Base-by-base conservation (phyloP, 208 protist species). In the Strigomonas culicis region DNA sequence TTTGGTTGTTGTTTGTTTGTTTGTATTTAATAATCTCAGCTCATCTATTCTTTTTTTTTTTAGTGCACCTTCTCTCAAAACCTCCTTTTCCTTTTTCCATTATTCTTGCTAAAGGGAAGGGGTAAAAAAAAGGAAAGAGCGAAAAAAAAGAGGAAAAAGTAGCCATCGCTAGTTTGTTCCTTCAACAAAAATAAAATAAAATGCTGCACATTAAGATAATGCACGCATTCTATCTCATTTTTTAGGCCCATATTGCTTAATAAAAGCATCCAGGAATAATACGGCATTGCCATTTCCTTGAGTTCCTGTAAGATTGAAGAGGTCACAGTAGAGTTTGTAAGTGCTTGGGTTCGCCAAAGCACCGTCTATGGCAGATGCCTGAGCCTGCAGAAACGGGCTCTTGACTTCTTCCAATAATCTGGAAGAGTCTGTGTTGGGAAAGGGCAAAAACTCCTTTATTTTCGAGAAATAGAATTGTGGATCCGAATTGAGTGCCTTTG, bases 341-440 rank as follows among this genome's bases (percentile, higher is more conserved):
- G 74, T 78, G 22, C 56, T 25, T 8, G 86, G 84, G 57, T 89
- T 77, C 25, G 61, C 44, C 31, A 95, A 72, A 10, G 69, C 74
- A 32, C 49, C 60, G 28, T 81, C 70, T 10, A 95, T 63, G 52
- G 62, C 56, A 3, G 63, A 58, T 1, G 75, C 79, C 11, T 84
- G 72, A 17, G 75, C 55, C 0, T 57, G 75, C 36, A 92, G 76
- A 39, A 91, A 86, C 24, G 83, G 77, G 59, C 86, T 88, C 50
- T 82, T 77, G 0, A 95, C 73, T 39, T 93, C 73, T 30, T 73
- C 73, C 10, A 90, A 46, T 49, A 95, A 61, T 36, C 83, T 74
- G 7, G 62, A 57, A 17, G 70, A 66, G 17, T 73, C 43, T 51
- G 73, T 68, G 1, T 62, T 61, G 13, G 70, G 74, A 51, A 66